A percentile compares a stretch with the other conserved stretches of the same genome.
These are phyloP conservation scores for Mycena vitilis DNA, from an alignment of 768 basidiomycete genomes.

Conservation along the genomic window DNA sequence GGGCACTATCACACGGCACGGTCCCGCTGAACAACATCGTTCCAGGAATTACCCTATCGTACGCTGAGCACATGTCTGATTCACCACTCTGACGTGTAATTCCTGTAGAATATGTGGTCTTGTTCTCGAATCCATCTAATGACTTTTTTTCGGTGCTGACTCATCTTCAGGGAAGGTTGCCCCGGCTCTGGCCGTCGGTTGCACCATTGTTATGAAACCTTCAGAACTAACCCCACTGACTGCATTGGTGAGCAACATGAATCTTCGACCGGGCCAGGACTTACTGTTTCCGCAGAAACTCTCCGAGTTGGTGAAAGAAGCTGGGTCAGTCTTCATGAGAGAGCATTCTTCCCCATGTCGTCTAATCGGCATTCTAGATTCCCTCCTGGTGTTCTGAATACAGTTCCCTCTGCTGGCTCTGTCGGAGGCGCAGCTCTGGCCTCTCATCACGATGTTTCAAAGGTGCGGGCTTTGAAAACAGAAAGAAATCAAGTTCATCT, in stretches of 20 bases:
- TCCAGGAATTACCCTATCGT: slow-evolving; percentile 84
- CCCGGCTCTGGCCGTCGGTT: slow-evolving; percentile 91
- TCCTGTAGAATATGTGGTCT: slow-evolving; percentile 33
- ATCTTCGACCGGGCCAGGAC: slow-evolving; percentile 6
- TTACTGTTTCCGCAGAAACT: slow-evolving; percentile 69
- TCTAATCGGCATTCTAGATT: slow-evolving; percentile 61
- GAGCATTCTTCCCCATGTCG: slow-evolving; percentile 22
- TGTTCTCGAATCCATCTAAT: slow-evolving; percentile 41
- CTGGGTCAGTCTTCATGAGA: slow-evolving; percentile 67
- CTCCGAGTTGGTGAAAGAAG: slow-evolving; percentile 83
- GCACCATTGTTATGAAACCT: slow-evolving; percentile 96
- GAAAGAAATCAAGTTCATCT: too few species aligned
- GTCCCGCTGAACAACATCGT: too few species aligned
- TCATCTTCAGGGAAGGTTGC: slow-evolving; percentile 84
- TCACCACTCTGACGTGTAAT: slow-evolving; percentile 10
- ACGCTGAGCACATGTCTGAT: neutral
- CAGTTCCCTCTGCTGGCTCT: slow-evolving; percentile 83
- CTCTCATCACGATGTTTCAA: slow-evolving; percentile 87
- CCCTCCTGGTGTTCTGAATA: slow-evolving; percentile 92
- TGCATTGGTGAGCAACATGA: slow-evolving; percentile 66
- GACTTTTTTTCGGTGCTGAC: slow-evolving; percentile 2
- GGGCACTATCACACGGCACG: too few species aligned
- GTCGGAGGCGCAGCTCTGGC: slow-evolving; percentile 90
- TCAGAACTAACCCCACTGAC: slow-evolving; percentile 89
- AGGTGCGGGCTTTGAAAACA: too few species aligned